A percentile compares a stretch with the other conserved stretches of the same genome.
These are phyloP conservation scores for Suillus hirtellus DNA, from an alignment of 768 basidiomycete species.

Conservation along the genomic window DNA sequence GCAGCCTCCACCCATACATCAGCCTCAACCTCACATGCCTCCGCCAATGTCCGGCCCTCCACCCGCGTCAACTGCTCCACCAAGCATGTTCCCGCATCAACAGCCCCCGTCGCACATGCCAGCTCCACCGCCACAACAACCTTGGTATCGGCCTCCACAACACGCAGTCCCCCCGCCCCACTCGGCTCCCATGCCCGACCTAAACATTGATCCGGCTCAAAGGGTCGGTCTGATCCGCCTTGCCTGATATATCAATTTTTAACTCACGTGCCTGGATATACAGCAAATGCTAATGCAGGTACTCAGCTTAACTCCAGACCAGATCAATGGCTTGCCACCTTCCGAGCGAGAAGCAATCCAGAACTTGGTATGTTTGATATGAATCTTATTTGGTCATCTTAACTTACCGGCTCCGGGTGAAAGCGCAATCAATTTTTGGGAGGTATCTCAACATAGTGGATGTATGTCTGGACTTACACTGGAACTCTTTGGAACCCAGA, in stretches of 20 bases:
- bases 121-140: constrained; percentile 25
- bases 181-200: constrained; percentile 35
- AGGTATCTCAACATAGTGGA: constrained; percentile 28
- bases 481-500: background rate
- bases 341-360: constrained; percentile 78
- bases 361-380: constrained; percentile 62
- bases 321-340: constrained; percentile 80
- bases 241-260: constrained; percentile 6
- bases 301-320: constrained; percentile 74
- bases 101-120: constrained; percentile 30
- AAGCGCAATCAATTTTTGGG: constrained; percentile 38
- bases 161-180: constrained; percentile 25
- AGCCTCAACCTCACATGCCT: constrained; percentile 36
- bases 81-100: constrained; percentile 32
- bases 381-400: constrained; percentile 10
- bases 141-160: constrained; percentile 31
- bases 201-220: constrained; percentile 50
- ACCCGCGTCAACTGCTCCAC: constrained; percentile 19
- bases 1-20: constrained; percentile 32
- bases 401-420: constrained; percentile 6
- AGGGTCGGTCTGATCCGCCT: constrained; percentile 38
- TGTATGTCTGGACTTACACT: background rate
- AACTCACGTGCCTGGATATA: constrained; percentile 19
- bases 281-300: constrained; percentile 89
- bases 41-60: constrained; percentile 33